Base-by-base conservation (phyloP, 1,139 yeast species). In the Diutina mesorugosa region DNA sequence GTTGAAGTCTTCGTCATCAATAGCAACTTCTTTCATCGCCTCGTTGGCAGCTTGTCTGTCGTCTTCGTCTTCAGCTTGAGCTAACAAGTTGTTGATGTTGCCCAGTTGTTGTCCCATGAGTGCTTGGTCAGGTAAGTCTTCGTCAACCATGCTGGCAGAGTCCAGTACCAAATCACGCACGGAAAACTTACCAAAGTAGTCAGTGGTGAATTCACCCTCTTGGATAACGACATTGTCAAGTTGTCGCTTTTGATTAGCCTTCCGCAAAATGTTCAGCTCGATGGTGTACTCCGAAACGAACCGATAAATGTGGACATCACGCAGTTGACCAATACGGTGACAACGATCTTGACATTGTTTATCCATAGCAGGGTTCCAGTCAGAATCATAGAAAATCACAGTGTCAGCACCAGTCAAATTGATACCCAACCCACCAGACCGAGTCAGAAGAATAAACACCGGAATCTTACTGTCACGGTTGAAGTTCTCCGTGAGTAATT, bases 301-400 rank as follows among this genome's bases (percentile, higher is more conserved):
- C 60, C 99, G 77, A 72, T 95, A 95, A 57, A 95, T 93, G 67
- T 95, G 99, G 47, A 95, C 99, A 67, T 95, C 99, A 63, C 99
- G 79, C 28, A 96, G 90, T 68, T 95, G 99, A 4, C 99, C 99
- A 67, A 95, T 95, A 75, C 99, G 86, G 70, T 95, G 99, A 72
- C 99, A 93, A 69, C 99, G 84, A 72, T 95, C 99, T 70, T 95
- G 99, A 73, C 99, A 95, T 70, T 95, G 99, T 67, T 90, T 90
- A 70, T 95, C 99, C 98, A 95, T 95, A 1, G 98, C 96, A 2
- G 99, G 99, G 67, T 95, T 95, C 99, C 99, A 95, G 72, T 95
- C 99, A 2, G 97, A 90, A 70, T 95, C 99, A 68, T 95, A 95
- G 69, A 95, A 95, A n/a, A 95, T 90, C 54, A 95, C 99, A 0